These are phyloP conservation scores for Cryphonectria carpinicola DNA, from an alignment of 2,329 filamentous ascomycete genomes.

Conservation along the genomic window DNA sequence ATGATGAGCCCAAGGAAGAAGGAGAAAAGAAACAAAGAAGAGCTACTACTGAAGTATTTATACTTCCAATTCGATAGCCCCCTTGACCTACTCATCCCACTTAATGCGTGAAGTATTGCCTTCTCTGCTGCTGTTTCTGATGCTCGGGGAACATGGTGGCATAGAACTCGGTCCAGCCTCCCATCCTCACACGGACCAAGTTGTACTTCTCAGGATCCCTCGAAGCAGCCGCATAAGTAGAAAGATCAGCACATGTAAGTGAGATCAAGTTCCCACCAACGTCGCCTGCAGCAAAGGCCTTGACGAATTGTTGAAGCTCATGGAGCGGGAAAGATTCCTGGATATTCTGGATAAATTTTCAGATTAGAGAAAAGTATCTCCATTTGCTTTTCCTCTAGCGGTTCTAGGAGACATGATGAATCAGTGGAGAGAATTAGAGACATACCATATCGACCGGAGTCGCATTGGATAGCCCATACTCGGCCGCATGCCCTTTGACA, in stretches of 20 bases:
- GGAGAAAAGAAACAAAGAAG: too few relatives aligned
- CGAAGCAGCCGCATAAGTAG: slow-evolving; percentile 30
- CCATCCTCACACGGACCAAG: slow-evolving; percentile 33
- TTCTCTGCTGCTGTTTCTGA: slow-evolving; percentile 32
- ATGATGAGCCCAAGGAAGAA: background rate
- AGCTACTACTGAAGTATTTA: too few relatives aligned
- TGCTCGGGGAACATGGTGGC: slow-evolving; percentile 33
- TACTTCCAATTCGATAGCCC: too few relatives aligned
- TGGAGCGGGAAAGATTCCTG: slow-evolving; percentile 32
- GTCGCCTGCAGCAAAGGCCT: slow-evolving; percentile 27
- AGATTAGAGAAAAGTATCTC: background rate
- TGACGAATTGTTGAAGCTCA: slow-evolving; percentile 26
- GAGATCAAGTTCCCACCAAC: slow-evolving; percentile 33
- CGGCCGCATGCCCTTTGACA: slow-evolving; percentile 21
- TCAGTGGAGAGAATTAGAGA: background rate
- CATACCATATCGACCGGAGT: slow-evolving; percentile 32
- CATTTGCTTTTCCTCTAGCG: too few relatives aligned
- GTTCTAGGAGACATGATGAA: too few relatives aligned
- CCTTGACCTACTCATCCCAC: background rate
- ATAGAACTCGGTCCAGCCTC: slow-evolving; percentile 34
- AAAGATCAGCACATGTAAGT: slow-evolving; percentile 32
- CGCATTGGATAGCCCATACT: slow-evolving; percentile 31
- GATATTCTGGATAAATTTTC: slow-evolving; percentile 25
- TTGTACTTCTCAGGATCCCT: slow-evolving; percentile 32
- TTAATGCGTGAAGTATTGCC: slow-evolving; percentile 29